Conservation (phyloP, 306 rosid genomes). For the Rosa chinensis region DNA sequence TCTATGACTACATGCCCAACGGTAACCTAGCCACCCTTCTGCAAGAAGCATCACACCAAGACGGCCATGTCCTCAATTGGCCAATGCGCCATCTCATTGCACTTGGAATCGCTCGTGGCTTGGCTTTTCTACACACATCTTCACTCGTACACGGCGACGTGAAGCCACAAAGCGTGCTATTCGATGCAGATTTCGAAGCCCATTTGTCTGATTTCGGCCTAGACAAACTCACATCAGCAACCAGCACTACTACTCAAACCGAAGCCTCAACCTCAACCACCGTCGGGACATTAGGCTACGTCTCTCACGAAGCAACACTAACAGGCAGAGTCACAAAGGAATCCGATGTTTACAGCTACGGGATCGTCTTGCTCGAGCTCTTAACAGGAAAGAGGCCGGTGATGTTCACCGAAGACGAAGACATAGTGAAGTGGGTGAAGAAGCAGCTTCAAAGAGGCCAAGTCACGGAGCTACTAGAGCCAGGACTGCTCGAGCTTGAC, state of each 20-base stretch:
- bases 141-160: constrained; percentile 73
- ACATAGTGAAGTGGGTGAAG: constrained; percentile 95
- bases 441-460: constrained; percentile 87
- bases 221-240: constrained; percentile 48
- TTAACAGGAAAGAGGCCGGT: constrained; percentile 86
- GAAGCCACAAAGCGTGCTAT: constrained; percentile 80
- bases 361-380: constrained; percentile 77
- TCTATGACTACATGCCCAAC: constrained; percentile 93
- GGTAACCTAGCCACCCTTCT: constrained; percentile 97
- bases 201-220: constrained; percentile 91
- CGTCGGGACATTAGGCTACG: constrained; percentile 80
- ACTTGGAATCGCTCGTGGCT: constrained; percentile 85
- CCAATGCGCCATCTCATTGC: constrained; percentile 99
- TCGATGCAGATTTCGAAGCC: constrained; percentile 95
- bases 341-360: constrained; percentile 90
- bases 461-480: constrained; percentile 79
- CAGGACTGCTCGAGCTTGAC: constrained; percentile 87
- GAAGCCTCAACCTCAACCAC: constrained; percentile 70
- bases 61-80: constrained; percentile 95
- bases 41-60: constrained; percentile 98
- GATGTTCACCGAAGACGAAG: constrained; percentile 92
- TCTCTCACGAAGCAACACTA: constrained; percentile 75
- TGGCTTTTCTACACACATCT: constrained; percentile 82
- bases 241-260: constrained; percentile 26
- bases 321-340: constrained; percentile 83